Base-by-base conservation (phyloP, 768 basidiomycete genomes). In the Boletus speciosus region DNA sequence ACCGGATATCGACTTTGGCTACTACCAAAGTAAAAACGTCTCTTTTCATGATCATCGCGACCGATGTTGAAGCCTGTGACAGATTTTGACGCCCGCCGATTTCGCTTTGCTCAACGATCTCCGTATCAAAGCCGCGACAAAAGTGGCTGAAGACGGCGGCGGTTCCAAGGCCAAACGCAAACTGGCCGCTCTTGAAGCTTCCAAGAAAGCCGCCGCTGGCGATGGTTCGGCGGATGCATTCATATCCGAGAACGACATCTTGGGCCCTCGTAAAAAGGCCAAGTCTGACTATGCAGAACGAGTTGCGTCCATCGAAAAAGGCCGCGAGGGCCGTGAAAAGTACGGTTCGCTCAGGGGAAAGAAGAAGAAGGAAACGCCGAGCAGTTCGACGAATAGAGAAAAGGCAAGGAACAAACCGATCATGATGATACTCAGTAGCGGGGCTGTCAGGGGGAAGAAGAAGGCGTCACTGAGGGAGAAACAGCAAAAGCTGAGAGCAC, bases 61-160 rank as follows among this genome's bases (percentile, higher is more conserved):
- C 10, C 16, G 16, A 40, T 19, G 10, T 32, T 63, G 37, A 45
- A 3, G 5, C 7, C 39, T 12, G 25, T 14, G 35, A 23, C 60
- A 97, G 93, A 98, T 99, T 63, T 82, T 98, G 40, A 98, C 97
- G 0, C 97, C 97, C 0, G 94, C 94, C 31, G 97, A 99, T 70
- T 99, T 98, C 66, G 90, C 90, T 0, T 71, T 97, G 48, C 78
- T 98, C 49, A 90, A 91, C 65, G 92, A 97, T 61, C 83, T 98
- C 19, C 85, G 88, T 2, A 79, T 92, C 47, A 80, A 92, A 72
- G 90, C 87, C 0, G 90, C 90, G 16, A 74, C 79, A 15, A 80
- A 83, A 53, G 84, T 83, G 1, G 84, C 89, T 6, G 84, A 91
- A 65, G 71, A 71, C 23, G 84, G 84, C 2, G 86, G 85, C 5